A percentile compares a stretch with the other conserved stretches of the same genome.
These are phyloP conservation scores for Vitis riparia DNA, from an alignment of 164 flowering plant species.

Conservation along the genomic window DNA sequence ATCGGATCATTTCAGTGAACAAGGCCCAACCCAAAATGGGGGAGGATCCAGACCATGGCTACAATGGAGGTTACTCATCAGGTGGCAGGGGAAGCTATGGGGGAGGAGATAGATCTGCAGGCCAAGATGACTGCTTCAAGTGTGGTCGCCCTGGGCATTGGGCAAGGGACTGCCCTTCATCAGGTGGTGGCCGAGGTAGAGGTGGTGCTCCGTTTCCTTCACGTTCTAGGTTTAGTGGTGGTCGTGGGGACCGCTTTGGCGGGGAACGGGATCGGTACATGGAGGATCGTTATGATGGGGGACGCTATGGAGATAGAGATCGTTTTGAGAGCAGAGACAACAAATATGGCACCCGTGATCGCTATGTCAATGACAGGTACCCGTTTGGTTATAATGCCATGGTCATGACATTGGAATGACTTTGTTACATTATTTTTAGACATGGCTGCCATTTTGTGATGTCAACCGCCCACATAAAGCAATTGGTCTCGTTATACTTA, in stretches of 20 bases:
- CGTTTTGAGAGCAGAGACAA: constrained; percentile 64
- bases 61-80: constrained; percentile 62
- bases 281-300: constrained; percentile 75
- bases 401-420: no score
- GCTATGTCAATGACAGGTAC: constrained; percentile 62
- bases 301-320: constrained; percentile 73
- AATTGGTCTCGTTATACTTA: no score
- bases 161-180: constrained; percentile 94
- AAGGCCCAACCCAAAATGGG: constrained; percentile 87
- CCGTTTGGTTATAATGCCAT: no score
- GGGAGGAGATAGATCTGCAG: constrained; percentile 60
- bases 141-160: constrained; percentile 98
- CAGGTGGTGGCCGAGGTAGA: constrained; percentile 56
- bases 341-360: constrained; percentile 61
- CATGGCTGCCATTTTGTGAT: no score
- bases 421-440: no score
- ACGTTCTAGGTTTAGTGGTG: constrained; percentile 53
- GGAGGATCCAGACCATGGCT: constrained; percentile 58
- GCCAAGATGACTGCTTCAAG: constrained; percentile 85
- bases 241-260: constrained; percentile 73
- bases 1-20: constrained; percentile 80
- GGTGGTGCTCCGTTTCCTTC: constrained; percentile 48
- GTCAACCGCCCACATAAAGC: no score
- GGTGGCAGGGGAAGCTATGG: constrained; percentile 72
- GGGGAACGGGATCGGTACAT: constrained; percentile 58